A percentile compares a stretch with the other conserved stretches of the same genome.
Conservation (phyloP, 2,329 filamentous ascomycete species). For the Akanthomyces lecanii region DNA sequence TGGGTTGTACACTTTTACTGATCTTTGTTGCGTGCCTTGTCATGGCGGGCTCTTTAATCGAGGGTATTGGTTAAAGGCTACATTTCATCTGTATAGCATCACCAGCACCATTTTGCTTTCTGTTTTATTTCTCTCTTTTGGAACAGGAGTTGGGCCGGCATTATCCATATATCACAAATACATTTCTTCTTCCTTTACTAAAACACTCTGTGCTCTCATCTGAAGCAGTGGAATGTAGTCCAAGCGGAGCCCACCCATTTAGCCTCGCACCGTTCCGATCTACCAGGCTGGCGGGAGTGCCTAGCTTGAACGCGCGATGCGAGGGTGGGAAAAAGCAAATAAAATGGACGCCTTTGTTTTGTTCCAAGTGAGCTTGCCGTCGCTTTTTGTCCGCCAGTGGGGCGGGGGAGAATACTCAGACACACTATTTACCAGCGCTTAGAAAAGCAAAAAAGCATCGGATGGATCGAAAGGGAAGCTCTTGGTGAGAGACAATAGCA, state of each 20-base stretch:
- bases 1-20: neutral
- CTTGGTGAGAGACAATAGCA: too few species aligned
- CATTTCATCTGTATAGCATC: neutral
- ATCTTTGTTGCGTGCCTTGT: neutral
- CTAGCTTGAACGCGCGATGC: neutral
- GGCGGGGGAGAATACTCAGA: neutral
- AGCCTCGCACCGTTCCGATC: conserved; percentile 7
- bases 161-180: conserved; percentile 7
- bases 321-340: neutral
- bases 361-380: neutral
- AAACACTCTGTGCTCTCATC: neutral
- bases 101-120: neutral
- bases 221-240: neutral
- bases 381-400: neutral
- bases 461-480: too few species aligned
- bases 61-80: neutral
- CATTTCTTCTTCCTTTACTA: neutral
- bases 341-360: neutral
- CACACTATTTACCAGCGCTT: too few species aligned
- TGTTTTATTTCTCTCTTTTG: neutral
- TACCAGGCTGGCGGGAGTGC: neutral
- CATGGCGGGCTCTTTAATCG: neutral
- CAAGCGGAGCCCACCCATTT: neutral
- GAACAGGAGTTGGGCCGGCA: conserved; percentile 6
- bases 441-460: too few species aligned